These are phyloP conservation scores for Berberis vulgaris DNA, from an alignment of 164 flowering plant species.

Conservation along the genomic window DNA sequence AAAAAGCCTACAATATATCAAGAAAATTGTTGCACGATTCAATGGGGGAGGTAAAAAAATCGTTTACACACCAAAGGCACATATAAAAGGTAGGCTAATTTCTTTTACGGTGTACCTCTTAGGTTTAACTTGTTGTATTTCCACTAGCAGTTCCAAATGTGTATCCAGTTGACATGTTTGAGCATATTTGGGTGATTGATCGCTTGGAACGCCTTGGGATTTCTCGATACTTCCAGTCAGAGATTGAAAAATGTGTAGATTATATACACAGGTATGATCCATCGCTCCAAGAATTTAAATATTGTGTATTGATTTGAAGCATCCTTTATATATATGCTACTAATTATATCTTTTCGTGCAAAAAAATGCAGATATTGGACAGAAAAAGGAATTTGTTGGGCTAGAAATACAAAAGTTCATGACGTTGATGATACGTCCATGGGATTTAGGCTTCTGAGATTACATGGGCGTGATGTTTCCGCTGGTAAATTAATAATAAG, in stretches of 20 bases:
- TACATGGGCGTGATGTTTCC: neutral
- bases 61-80: neutral
- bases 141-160: constrained; percentile 46
- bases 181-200: too few relatives aligned
- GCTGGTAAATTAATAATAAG: neutral
- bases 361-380: neutral
- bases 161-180: constrained; percentile 48
- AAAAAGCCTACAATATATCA: constrained; percentile 58
- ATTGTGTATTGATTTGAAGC: neutral
- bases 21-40: constrained; percentile 38
- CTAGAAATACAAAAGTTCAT: neutral
- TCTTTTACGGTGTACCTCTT: neutral
- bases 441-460: neutral
- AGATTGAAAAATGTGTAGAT: too few relatives aligned
- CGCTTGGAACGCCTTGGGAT: too few relatives aligned
- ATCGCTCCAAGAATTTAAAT: neutral
- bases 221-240: neutral
- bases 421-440: neutral
- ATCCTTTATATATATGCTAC: neutral
- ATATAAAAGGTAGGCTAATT: neutral
- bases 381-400: neutral
- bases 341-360: neutral
- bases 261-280: neutral
- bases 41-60: neutral
- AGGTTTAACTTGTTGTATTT: neutral